Evolutionary conservation across 1,284 basidiomycete species (phyloP).

Genomic region (Irpex rosettiformis): DNA sequence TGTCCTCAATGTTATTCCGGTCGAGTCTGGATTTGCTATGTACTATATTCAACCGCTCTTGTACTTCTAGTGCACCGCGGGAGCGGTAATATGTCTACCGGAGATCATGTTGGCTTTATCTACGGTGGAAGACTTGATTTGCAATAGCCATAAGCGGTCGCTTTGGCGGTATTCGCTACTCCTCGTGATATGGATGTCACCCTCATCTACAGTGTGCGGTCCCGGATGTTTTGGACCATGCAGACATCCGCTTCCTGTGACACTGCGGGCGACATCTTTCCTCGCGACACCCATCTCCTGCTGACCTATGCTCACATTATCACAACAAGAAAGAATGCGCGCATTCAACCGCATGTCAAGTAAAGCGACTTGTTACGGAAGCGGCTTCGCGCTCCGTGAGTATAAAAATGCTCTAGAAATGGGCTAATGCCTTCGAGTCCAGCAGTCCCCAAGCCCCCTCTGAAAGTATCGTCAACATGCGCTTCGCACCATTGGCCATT

Average conservation of each 20-base stretch:
- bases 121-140: background rate
- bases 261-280: background rate
- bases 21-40: background rate
- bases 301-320: background rate
- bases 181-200: background rate
- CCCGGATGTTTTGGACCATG: background rate
- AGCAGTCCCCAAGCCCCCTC: background rate
- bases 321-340: background rate
- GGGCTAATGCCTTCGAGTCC: background rate
- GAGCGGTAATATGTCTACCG: background rate
- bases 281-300: background rate
- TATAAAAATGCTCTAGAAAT: background rate
- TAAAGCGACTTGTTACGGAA: background rate
- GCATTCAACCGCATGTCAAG: background rate
- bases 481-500: slow-evolving; percentile 18
- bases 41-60: background rate
- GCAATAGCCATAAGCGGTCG: background rate
- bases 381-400: background rate
- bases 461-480: slow-evolving; percentile 16
- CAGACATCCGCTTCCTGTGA: background rate
- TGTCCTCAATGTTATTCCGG: background rate
- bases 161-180: background rate
- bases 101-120: background rate
- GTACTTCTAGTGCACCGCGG: background rate
- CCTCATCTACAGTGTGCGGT: background rate